A percentile compares a stretch with the other conserved stretches of the same genome.
Evolutionary conservation across 495 filamentous ascomycete species (phyloP).

Genomic region (Trichoderma erinaceum): DNA sequence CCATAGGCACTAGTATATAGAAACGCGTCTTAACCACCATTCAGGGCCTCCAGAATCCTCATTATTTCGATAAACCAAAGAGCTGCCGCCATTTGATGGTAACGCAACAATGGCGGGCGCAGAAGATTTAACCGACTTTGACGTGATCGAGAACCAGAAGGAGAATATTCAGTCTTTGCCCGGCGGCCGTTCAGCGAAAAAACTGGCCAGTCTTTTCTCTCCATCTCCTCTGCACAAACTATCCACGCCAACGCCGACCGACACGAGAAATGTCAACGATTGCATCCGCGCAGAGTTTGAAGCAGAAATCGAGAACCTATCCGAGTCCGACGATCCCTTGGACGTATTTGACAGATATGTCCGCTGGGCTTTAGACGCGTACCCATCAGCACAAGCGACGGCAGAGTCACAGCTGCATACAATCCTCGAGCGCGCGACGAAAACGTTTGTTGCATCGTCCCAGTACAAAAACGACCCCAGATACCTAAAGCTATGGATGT

Average conservation of each 20-base stretch:
- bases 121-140: slow-evolving; percentile 70
- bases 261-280: slow-evolving; percentile 71
- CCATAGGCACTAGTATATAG: neutral
- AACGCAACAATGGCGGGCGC: slow-evolving; percentile 42
- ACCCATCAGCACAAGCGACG: slow-evolving; percentile 90
- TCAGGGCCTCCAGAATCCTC: neutral
- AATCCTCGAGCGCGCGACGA: slow-evolving; percentile 86
- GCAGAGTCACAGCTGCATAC: slow-evolving; percentile 81
- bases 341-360: slow-evolving; percentile 96
- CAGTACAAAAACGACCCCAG: slow-evolving; percentile 94
- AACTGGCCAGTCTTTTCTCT: slow-evolving; percentile 79
- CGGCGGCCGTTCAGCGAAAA: slow-evolving; percentile 82
- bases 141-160: slow-evolving; percentile 92
- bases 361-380: slow-evolving; percentile 91
- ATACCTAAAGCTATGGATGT: slow-evolving; percentile 88
- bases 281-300: slow-evolving; percentile 79
- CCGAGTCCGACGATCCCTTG: slow-evolving; percentile 88
- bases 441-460: slow-evolving; percentile 69
- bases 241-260: slow-evolving; percentile 54
- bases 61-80: neutral
- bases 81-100: neutral
- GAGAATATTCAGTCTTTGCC: slow-evolving; percentile 95
- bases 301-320: slow-evolving; percentile 65
- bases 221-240: slow-evolving; percentile 51
- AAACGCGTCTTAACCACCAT: neutral